Percentiles rank a stretch among this genome's conserved stretches.
Evolutionary conservation across 2,329 filamentous ascomycete genomes (phyloP).

Genomic region (Cladophialophora immunda): DNA sequence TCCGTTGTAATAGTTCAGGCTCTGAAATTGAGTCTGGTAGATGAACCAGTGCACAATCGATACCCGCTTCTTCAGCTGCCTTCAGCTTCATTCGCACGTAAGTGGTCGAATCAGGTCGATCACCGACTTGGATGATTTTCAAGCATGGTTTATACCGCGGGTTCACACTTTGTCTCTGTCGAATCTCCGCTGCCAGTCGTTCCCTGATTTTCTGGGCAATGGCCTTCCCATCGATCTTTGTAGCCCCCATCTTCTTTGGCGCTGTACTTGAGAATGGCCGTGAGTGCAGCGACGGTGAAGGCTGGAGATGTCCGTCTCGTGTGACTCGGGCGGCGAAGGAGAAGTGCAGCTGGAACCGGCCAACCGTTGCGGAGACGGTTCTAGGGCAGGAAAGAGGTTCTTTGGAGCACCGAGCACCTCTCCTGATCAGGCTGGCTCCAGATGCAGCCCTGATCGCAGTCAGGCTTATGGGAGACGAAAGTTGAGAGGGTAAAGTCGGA

Average conservation of each 20-base stretch:
- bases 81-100: constrained; percentile 99
- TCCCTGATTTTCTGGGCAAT: constrained; percentile 93
- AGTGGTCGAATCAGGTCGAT: constrained; percentile 91
- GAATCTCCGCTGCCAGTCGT: constrained; percentile 80
- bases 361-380: background rate
- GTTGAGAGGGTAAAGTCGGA: constrained; percentile 28
- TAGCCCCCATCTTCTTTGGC: constrained; percentile 77
- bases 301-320: constrained; percentile 30
- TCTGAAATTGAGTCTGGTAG: constrained; percentile 83
- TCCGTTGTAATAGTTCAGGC: constrained; percentile 82
- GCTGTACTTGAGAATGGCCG: constrained; percentile 61
- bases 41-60: constrained; percentile 85
- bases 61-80: constrained; percentile 93
- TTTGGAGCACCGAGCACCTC: background rate
- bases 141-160: constrained; percentile 87
- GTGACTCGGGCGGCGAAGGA: background rate
- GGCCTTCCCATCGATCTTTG: constrained; percentile 93
- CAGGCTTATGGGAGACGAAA: constrained; percentile 16
- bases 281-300: constrained; percentile 38
- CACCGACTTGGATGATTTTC: constrained; percentile 96
- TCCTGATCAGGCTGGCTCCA: constrained; percentile 17
- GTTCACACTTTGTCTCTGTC: constrained; percentile 80
- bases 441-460: constrained; percentile 21
- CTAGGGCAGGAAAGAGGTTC: constrained; percentile 19
- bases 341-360: constrained; percentile 4